phyloP scores from a whole-genome alignment of 2,329 filamentous ascomycete genomes.

The Catunica adiposa region DNA sequence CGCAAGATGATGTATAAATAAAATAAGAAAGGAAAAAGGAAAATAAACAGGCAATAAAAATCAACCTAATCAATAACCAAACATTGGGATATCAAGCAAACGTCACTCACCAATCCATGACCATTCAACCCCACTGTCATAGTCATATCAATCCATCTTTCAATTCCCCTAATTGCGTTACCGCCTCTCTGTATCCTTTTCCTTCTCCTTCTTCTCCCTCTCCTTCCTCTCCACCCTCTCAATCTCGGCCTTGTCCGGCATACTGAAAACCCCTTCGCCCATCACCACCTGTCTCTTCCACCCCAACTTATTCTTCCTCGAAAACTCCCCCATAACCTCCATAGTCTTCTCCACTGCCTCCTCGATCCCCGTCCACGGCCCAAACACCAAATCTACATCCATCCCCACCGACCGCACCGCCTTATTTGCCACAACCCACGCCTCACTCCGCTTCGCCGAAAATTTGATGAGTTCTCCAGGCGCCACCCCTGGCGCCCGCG shows the following conservation, averaged over 20 bases:
- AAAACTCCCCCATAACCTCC: constrained; percentile 28
- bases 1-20: not conserved
- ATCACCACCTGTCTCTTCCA: constrained; percentile 33
- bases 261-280: not conserved
- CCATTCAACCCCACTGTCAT: too few relatives aligned
- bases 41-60: not conserved
- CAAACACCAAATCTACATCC: constrained; percentile 16
- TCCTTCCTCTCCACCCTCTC: not conserved
- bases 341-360: constrained; percentile 26
- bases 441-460: constrained; percentile 12
- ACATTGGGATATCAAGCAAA: not conserved
- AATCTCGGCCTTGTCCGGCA: not conserved
- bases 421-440: constrained; percentile 16
- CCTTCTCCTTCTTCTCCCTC: not conserved
- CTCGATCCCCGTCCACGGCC: constrained; percentile 30
- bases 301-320: constrained; percentile 27
- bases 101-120: too few relatives aligned
- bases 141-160: not conserved
- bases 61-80: not conserved
- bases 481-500: constrained; percentile 17
- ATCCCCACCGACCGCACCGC: not conserved
- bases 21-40: not conserved
- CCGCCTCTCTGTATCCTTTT: not conserved
- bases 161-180: not conserved
- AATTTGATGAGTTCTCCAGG: constrained; percentile 19